A percentile compares a stretch with the other conserved stretches of the same genome.
These are phyloP conservation scores for Beauveria australis DNA, from an alignment of 2,329 filamentous ascomycete species.

Conservation along the genomic window DNA sequence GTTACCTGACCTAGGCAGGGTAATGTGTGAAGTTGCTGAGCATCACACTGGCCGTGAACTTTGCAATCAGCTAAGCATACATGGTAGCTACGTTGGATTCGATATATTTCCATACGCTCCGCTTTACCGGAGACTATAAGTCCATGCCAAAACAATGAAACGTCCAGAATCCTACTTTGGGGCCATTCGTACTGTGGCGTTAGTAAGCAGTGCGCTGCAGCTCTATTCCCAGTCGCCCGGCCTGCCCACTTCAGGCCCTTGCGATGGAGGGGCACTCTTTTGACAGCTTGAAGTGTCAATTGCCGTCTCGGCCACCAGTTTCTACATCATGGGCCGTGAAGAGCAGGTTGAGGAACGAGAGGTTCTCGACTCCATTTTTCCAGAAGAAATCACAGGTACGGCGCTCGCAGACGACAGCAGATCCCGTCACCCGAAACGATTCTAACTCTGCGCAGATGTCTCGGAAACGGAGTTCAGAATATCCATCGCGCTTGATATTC, in stretches of 20 bases:
- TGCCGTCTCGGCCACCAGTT: neutral
- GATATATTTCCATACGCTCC: too few species aligned
- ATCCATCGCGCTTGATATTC: conserved; percentile 73
- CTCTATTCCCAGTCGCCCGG: neutral
- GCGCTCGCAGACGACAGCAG: neutral
- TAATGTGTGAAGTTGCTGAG: too few species aligned
- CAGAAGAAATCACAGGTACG: conserved; percentile 88
- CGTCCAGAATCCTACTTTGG: neutral
- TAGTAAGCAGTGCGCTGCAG: neutral
- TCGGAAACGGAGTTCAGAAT: conserved; percentile 86
- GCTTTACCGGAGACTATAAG: neutral
- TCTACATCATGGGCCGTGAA: conserved; percentile 58
- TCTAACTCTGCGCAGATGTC: conserved; percentile 54
- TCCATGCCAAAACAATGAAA: neutral
- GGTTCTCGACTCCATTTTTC: conserved; percentile 96
- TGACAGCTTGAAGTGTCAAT: neutral
- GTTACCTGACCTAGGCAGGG: too few species aligned
- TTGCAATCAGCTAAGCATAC: too few species aligned
- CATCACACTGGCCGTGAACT: too few species aligned
- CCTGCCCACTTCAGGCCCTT: neutral
- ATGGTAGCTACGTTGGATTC: too few species aligned
- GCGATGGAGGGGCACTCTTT: neutral
- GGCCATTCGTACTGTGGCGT: neutral
- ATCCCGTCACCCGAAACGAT: neutral
- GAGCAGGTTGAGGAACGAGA: conserved; percentile 95